Evolutionary conservation across 148 eudicot species (phyloP), one percentile per base, ranked within the genome.

Genomic region (Polygonum aviculare): DNA sequence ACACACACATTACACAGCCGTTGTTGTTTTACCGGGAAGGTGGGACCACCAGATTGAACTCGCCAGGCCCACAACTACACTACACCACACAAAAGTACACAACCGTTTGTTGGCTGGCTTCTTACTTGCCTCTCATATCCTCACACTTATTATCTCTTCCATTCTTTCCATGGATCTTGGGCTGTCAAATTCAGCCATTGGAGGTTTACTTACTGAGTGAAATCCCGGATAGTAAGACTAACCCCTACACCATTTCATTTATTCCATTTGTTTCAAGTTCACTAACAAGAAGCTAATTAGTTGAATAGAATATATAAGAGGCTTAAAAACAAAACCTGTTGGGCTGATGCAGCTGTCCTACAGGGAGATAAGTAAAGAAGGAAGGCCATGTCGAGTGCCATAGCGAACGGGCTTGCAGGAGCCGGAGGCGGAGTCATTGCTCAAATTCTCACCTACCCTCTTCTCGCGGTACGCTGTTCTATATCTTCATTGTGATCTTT

Each of bases 341-440:
- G 54, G 62, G 26, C n/a, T 55, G 9, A 55, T 55, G 69, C 69
- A 63, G 3, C 39, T 63, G 69, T 4, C 3, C 35, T 63, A 63
- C 31, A 18, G 69, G 9, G 69, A 33, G 74, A 62, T 44, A 19
- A 75, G 70, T 12, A n/a, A n/a, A 57, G 79, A 26, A 26, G 31
- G 52, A 79, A 79, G 77, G 79, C 49, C 75, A 93, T 93, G 98
- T 89, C 98, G 12, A 91, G 85, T 82, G 98, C 98, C 73, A 51
- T 91, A 45, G 92, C 87, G 9, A 93, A 93, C 78, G 97, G 94
- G 69, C 77, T 93, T 76, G 98, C 98, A 79, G 98, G 98, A 78
- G 97, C 97, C 38, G 94, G 98, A 60, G 98, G 98, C 26, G 98
- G 98, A 77, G 86, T 93, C 3, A 80, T 93, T 70, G 96, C 98